Evolutionary conservation across 2,329 filamentous ascomycete species (phyloP), one percentile per base, ranked within the genome.

Genomic region (Juglanconis oblonga): DNA sequence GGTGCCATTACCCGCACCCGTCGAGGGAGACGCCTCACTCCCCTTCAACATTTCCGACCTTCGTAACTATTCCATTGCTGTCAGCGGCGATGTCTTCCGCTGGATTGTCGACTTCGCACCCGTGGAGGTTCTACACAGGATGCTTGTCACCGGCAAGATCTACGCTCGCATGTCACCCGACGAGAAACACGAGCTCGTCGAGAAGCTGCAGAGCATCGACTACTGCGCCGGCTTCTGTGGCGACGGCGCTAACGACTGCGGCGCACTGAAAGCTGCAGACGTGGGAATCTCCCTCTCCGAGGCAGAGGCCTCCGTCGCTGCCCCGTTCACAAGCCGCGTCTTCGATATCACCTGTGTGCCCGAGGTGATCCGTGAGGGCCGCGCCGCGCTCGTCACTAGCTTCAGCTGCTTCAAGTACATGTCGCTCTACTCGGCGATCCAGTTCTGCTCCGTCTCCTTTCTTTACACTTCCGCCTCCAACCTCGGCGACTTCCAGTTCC

Each of bases 351-450:
- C 90, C 11, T 99, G 95, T 72, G 94, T 99, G 4, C 89, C 94
- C 7, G 88, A 94, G 69, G 88, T 99, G 64, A 98, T 99, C 64
- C 83, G 87, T 86, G 95, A 99, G 79, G 95, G 95, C 24, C 87
- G 96, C 64, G 94, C 94, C 24, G 91, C 96, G 38, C 82, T 99
- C 38, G 93, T 98, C n/a, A 99, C 95, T 11, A 97, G 92, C 74
- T 99, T 99, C 78, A 96, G 91, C 77, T 99, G 95, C 78, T 99
- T 99, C 83, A 99, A 98, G 79, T 99, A 96, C 76, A 99, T 99
- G 96, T 96, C 91, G 68, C 77, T 99, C 65, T 99, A 99, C 79
- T 98, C 93, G 2, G 94, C 95, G n/a, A 99, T 99, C 66, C 95
- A 99, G 74, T 99, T 99, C 78, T 96, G 92, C 7, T 92, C 91